These are phyloP conservation scores for Cadophora sp. DNA, from an alignment of 2,329 filamentous ascomycete genomes.

Conservation along the genomic window DNA sequence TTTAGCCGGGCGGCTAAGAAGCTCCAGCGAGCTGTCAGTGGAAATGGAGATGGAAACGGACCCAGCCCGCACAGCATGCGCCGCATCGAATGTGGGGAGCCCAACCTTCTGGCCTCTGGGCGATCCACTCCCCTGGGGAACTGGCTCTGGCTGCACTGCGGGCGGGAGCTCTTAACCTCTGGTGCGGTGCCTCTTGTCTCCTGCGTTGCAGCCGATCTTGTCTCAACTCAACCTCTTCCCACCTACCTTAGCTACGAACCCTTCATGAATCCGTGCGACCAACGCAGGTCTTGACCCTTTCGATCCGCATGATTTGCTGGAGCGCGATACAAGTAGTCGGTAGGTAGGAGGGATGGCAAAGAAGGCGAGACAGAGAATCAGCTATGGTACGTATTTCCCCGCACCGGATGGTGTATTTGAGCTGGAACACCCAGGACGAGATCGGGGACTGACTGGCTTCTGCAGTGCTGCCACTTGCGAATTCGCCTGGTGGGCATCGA, in stretches of 20 bases:
- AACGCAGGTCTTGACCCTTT: slow-evolving; percentile 19
- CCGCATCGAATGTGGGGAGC: slow-evolving; percentile 19
- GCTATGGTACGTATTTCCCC: slow-evolving; percentile 62
- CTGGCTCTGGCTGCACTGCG: slow-evolving; percentile 14
- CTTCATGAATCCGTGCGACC: slow-evolving; percentile 23
- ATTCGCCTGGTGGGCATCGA: slow-evolving; percentile 82
- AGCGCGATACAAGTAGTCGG: slow-evolving; percentile 23
- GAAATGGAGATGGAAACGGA: slow-evolving; percentile 5
- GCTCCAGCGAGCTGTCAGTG: slow-evolving; percentile 25
- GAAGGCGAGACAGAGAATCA: slow-evolving; percentile 73
- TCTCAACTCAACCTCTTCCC: slow-evolving; percentile 1
- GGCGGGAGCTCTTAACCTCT: slow-evolving; percentile 15
- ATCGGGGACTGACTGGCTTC: slow-evolving; percentile 28
- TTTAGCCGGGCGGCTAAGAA: slow-evolving; percentile 23
- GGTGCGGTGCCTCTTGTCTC: slow-evolving; percentile 4
- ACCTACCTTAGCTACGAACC: slow-evolving; percentile 9
- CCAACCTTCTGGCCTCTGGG: neutral
- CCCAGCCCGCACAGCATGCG: neutral
- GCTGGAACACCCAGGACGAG: neutral
- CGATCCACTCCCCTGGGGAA: slow-evolving; percentile 22
- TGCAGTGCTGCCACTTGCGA: slow-evolving; percentile 74
- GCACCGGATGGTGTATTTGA: slow-evolving; percentile 4
- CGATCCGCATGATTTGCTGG: slow-evolving; percentile 32
- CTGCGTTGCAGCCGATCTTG: neutral
- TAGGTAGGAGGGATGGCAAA: slow-evolving; percentile 59